These are phyloP conservation scores for Magnolia officinalis DNA, from an alignment of 164 flowering plant species.

Conservation along the genomic window DNA sequence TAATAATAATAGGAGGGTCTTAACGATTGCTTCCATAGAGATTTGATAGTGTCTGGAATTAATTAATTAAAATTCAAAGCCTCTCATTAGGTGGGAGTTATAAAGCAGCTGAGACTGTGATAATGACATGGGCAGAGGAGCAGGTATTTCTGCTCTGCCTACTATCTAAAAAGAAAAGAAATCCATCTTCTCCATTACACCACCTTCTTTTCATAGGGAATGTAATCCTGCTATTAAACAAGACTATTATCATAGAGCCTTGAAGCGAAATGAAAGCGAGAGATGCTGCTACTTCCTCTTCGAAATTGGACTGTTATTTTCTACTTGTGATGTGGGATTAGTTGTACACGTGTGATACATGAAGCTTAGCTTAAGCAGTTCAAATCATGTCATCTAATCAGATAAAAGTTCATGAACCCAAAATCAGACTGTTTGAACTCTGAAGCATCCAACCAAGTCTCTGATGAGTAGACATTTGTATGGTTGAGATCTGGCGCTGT, in stretches of 20 bases:
- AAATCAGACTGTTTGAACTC: too few species aligned
- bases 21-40: neutral
- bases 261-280: neutral
- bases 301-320: neutral
- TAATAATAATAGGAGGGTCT: neutral
- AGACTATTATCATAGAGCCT: neutral
- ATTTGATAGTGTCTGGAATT: neutral
- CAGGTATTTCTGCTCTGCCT: conserved; percentile 10
- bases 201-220: neutral
- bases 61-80: neutral
- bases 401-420: too few species aligned
- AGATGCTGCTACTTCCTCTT: neutral
- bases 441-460: too few species aligned
- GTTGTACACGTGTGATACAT: too few species aligned
- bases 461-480: too few species aligned
- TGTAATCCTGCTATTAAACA: neutral
- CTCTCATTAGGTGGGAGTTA: neutral
- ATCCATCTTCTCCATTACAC: neutral
- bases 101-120: neutral
- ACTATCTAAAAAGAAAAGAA: neutral
- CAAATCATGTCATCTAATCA: too few species aligned
- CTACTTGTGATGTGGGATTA: neutral
- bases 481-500: too few species aligned
- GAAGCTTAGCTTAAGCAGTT: too few species aligned
- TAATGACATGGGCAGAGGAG: neutral